Evolutionary conservation across 192 early-diverging fungal species (phyloP), one percentile per base, ranked within the genome.

Genomic region (Backusella westeae): DNA sequence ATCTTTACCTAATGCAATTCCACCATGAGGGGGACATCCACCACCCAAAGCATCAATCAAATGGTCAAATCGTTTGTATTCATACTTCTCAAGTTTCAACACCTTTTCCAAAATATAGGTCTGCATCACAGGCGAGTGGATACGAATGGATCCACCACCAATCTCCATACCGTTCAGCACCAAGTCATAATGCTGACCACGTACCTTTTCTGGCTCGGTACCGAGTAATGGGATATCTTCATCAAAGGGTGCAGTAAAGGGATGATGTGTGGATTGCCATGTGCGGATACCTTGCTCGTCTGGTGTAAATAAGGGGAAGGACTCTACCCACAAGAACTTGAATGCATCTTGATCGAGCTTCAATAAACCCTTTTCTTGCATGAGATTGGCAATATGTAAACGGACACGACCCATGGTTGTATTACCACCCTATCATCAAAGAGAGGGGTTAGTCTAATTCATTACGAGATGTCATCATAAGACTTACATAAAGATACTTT

Each of bases 111-210:
- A 93, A 23, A 97, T 89, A 75, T 87, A 87, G 1, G 81, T 80
- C 80, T 97, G 96, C 69, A 95, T 82, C 1, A 84, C 82, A 0
- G 94, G 90, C 23, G 92, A 89, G 82, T 97, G 95, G 5, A 95
- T 90, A 75, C 96, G 91, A 67, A 97, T 93, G 1, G 94, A 96
- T 7, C 96, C 96, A 6, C 96, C 96, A 15, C 93, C 96, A 79
- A 97, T 92, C 75, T 97, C 96, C 53, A 93, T 88, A 10, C 96
- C 96, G 77, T 97, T 96, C 49, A 97, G 83, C 0, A 97, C 94
- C 65, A 97, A 79, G 78, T 97, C 96, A 75, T 96, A 96, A 82
- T 96, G 95, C 81, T 94, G 94, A 14, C 93, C 96, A 2, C 87
- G 80, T 36, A 88, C 88, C 15, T 82, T 87, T 77, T 83, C 87